Base-by-base conservation (phyloP, 169 alveolate species). In the Plasmodium falciparum region DNA sequence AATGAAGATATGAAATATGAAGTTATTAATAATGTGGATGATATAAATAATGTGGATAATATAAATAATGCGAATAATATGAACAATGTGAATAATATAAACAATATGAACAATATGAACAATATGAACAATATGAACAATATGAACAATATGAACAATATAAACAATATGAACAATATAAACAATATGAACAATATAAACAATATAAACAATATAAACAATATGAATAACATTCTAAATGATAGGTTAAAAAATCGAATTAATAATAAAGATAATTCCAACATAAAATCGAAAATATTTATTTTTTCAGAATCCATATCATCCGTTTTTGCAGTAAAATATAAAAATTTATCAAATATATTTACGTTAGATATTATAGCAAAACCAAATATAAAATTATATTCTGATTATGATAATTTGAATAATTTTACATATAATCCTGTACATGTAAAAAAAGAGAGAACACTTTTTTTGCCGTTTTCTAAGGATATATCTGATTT, bases 251-350 rank as follows among this genome's bases (percentile, higher is more conserved):
- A 4, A 22, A 20, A 49, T n/a, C 3, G 17, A 9, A 8, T 26
- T 39, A n/a, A 33, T 63, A 83, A 83, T 49, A 63, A 70, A 67
- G 45, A 20, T 49, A 61, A 73, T 13, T 12, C 91, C 9, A 83
- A 70, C 59, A 58, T 83, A 11, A 83, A 83, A 45, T 83, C 85
- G 0, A 83, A 83, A 83, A 67, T 56, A 54, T 83, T 83, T 83
- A 83, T 83, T 69, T 83, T 83, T 63, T 83, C 91, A 24, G 73
- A 83, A 22, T 69, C 69, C 1, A 73, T 83, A 62, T 83, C 91
- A 26, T 83, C 91, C 33, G 85, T 69, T 11, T 83, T 83, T 50
- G 83, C 91, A 12, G 52, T 83, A 59, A 69, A 73, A 22, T 83
- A 58, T 83, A 56, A 83, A 20, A 61, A 20, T 15, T n/a, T 72